Evolutionary conservation across 2,329 filamentous ascomycete species (phyloP), one percentile per base, ranked within the genome.

Genomic region (Nemania serpens): DNA sequence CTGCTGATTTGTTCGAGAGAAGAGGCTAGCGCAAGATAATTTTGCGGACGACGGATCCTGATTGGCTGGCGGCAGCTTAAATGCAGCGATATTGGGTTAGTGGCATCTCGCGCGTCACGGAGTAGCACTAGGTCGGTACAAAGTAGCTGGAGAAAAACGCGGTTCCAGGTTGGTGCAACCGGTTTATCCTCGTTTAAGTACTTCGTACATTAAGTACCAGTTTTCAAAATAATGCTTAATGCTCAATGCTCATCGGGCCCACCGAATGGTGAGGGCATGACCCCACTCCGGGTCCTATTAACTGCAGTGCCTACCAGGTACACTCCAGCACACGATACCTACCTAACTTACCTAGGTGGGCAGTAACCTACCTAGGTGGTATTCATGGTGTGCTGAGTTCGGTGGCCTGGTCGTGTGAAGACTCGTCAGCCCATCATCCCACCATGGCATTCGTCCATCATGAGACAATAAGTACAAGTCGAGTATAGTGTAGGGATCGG

Each of bases 171-270:
- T 29, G 45, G 22, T 22, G 51, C 42, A 59, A 64, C 64, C 65
- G 66, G 66, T 62, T 69, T 70, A 64, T 70, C 48, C 62, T 69
- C 62, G 53, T 43, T 29, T 29, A 29, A 29, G 25, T 29, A 7
- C 25, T 7, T 7, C 25, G 25, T 3, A 29, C 25, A 29, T 4
- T 29, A n/a, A n/a, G n/a, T n/a, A n/a, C n/a, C n/a, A n/a, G n/a
- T n/a, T n/a, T n/a, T n/a, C n/a, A n/a, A n/a, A n/a, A n/a, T n/a
- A n/a, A n/a, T n/a, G n/a, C n/a, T n/a, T 29, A 29, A 29, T 29
- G 20, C 25, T 70, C 48, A n/a, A n/a, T n/a, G n/a, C 61, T 69
- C 62, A 43, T 37, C 17, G 15, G 42, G 41, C 33, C 53, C 57
- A 55, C 55, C 33, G 34, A 58, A 10, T 20, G 17, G 20, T 20